Conservation (phyloP, 1,139 yeast genomes). For the Geotrichum australiense region DNA sequence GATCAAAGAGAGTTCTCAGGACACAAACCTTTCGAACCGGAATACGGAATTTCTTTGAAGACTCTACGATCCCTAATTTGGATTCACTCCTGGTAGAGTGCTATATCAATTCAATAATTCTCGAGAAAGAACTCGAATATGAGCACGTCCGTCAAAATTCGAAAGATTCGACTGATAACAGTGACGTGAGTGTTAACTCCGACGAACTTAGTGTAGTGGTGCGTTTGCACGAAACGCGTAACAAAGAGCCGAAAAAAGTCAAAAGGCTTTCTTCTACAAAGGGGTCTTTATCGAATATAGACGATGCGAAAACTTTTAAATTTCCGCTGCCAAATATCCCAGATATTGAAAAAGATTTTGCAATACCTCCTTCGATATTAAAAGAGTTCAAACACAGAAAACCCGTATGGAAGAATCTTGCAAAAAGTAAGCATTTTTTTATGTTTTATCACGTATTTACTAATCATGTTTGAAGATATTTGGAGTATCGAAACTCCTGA, state of each 20-base stretch:
- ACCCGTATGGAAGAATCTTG: constrained; percentile 32
- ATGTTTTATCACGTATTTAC: neutral
- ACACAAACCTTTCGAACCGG: neutral
- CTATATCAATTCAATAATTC: neutral
- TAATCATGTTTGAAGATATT: constrained; percentile 18
- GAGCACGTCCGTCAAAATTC: no score
- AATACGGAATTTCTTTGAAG: neutral
- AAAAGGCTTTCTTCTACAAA: no score
- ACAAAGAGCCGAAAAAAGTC: no score
- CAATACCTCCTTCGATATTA: constrained; percentile 33
- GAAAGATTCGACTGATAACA: no score
- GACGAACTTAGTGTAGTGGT: no score
- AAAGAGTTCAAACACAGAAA: constrained; percentile 31
- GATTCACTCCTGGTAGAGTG: constrained; percentile 1
- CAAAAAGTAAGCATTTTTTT: constrained; percentile 22
- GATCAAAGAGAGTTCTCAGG: no score
- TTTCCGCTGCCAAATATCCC: constrained; percentile 25
- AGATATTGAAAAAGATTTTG: constrained; percentile 24
- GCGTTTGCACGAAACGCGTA: no score
- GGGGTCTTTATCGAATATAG: no score
- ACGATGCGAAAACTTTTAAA: constrained; percentile 14
- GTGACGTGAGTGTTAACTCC: no score
- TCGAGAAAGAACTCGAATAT: neutral
- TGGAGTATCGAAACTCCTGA: constrained; percentile 27
- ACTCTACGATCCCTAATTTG: neutral